Conservation (phyloP, 768 basidiomycete species). For the Collybia nuda region DNA sequence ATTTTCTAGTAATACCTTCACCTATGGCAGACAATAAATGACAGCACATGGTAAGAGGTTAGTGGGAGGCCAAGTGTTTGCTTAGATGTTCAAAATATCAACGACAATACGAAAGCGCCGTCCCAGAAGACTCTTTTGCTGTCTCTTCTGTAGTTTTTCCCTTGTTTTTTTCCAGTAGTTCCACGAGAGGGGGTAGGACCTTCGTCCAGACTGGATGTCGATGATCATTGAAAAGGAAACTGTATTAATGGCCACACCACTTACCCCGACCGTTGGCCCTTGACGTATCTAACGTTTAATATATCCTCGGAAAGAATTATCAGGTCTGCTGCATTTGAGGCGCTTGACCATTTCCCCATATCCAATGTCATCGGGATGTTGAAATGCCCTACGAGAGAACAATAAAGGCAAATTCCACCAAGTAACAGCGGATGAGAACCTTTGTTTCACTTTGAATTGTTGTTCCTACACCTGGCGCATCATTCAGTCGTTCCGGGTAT, state of each 20-base stretch:
- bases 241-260: conserved; percentile 8
- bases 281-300: conserved; percentile 9
- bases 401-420: too few relatives aligned
- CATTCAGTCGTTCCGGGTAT: too few relatives aligned
- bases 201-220: conserved; percentile 14
- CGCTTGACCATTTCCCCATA: conserved; percentile 19
- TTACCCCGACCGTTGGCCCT: conserved; percentile 13
- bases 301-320: conserved; percentile 13
- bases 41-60: conserved; percentile 21
- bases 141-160: conserved; percentile 14
- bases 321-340: conserved; percentile 8
- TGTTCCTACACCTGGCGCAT: too few relatives aligned
- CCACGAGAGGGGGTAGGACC: conserved; percentile 13
- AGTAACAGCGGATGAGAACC: too few relatives aligned
- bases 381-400: conserved; percentile 10
- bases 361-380: conserved; percentile 15
- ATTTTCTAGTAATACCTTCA: conserved; percentile 21
- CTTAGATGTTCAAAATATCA: conserved; percentile 14
- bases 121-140: conserved; percentile 17
- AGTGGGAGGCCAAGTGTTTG: conserved; percentile 12
- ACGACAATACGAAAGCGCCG: conserved; percentile 17
- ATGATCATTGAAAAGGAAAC: background rate
- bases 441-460: too few relatives aligned
- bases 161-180: conserved; percentile 14
- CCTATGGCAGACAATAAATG: conserved; percentile 16